A percentile compares a stretch with the other conserved stretches of the same genome.
phyloP scores from a whole-genome alignment of 352 stramenopile genomes.

The Phytophthora parvispora region DNA sequence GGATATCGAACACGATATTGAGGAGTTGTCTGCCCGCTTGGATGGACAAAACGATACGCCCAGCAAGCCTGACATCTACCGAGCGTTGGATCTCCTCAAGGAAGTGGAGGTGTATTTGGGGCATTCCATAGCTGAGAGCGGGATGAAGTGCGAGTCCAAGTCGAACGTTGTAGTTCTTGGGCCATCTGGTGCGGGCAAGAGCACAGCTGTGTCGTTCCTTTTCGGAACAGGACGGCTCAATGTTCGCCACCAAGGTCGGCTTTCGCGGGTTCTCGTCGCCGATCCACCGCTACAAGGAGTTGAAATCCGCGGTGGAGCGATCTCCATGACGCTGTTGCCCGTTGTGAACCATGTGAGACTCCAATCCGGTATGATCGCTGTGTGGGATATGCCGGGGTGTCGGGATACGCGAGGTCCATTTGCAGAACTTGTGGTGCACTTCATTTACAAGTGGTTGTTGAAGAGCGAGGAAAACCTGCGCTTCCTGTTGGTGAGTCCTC shows the following conservation, averaged over 20 bases:
- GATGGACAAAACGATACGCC: background rate
- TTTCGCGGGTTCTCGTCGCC: slow-evolving; percentile 9
- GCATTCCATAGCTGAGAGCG: background rate
- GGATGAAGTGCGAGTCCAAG: background rate
- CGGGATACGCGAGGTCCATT: slow-evolving; percentile 28
- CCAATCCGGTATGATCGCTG: background rate
- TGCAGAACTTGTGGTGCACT: slow-evolving; percentile 22
- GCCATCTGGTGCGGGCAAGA: slow-evolving; percentile 20
- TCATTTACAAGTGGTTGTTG: slow-evolving; percentile 24
- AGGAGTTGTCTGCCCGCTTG: background rate
- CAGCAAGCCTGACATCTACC: slow-evolving; percentile 11
- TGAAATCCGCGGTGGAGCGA: slow-evolving; percentile 15
- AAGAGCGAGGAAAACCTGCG: slow-evolving; percentile 3
- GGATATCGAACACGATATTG: background rate
- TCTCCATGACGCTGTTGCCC: slow-evolving; percentile 16
- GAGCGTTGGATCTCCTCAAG: slow-evolving; percentile 1
- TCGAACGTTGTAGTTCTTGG: slow-evolving; percentile 20
- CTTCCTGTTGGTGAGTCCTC: slow-evolving; percentile 27
- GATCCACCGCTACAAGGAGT: slow-evolving; percentile 2
- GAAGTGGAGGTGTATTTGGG: slow-evolving; percentile 19
- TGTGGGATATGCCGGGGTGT: slow-evolving; percentile 37
- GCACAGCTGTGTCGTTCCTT: slow-evolving; percentile 24
- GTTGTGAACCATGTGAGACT: slow-evolving; percentile 2
- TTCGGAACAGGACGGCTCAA: slow-evolving; percentile 9
- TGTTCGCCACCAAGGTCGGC: slow-evolving; percentile 13